phyloP scores from a whole-genome alignment of 106 monocot species.

The Platanthera guangdongensis region DNA sequence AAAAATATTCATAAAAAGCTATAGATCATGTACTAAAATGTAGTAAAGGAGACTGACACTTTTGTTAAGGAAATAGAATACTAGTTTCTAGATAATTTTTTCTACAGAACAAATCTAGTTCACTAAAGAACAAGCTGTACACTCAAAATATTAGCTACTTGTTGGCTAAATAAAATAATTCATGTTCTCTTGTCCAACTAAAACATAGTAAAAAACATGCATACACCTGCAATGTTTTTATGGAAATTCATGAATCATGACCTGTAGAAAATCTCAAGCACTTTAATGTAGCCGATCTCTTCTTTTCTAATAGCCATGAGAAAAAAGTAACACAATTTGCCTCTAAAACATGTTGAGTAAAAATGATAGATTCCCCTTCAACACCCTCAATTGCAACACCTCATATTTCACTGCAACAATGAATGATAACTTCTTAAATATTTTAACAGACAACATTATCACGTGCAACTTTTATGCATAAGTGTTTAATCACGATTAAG shows the following conservation, averaged over 20 bases:
- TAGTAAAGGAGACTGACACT: too few relatives aligned
- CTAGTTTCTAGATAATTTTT: too few relatives aligned
- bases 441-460: background rate
- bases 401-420: slow-evolving; percentile 73
- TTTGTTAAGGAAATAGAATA: too few relatives aligned
- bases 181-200: too few relatives aligned
- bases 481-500: background rate
- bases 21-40: too few relatives aligned
- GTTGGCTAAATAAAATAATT: too few relatives aligned
- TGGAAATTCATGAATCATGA: slow-evolving; percentile 91
- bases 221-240: slow-evolving; percentile 70
- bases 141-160: too few relatives aligned
- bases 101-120: too few relatives aligned
- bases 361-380: slow-evolving; percentile 73
- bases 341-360: slow-evolving; percentile 73
- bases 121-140: too few relatives aligned
- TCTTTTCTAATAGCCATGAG: slow-evolving; percentile 73
- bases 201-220: background rate
- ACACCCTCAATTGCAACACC: slow-evolving; percentile 95
- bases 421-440: background rate
- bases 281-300: slow-evolving; percentile 39
- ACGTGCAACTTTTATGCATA: background rate
- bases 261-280: slow-evolving; percentile 74
- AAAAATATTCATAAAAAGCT: too few relatives aligned
- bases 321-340: slow-evolving; percentile 87